These are phyloP conservation scores for Akanthomyces dipterigenus DNA, from an alignment of 2,329 filamentous ascomycete species.

Conservation along the genomic window DNA sequence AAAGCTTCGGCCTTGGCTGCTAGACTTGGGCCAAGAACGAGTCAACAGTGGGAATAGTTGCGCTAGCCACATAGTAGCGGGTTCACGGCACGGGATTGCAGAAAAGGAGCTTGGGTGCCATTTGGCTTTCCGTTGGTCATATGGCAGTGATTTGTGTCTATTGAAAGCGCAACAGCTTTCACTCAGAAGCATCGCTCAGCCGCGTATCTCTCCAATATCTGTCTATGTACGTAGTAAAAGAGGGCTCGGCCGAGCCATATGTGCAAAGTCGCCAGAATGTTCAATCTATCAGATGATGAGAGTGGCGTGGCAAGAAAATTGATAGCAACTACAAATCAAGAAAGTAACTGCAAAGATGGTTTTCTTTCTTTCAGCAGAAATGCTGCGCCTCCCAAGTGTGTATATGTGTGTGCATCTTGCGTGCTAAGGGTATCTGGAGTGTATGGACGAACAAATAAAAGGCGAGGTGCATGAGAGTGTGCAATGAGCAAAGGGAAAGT, in stretches of 20 bases:
- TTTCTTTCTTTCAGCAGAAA: background rate
- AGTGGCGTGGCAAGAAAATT: background rate
- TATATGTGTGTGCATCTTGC: background rate
- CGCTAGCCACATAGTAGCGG: too few relatives aligned
- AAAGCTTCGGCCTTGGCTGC: too few relatives aligned
- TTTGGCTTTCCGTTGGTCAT: background rate
- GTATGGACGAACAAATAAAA: background rate
- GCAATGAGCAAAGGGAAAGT: background rate
- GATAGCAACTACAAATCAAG: background rate
- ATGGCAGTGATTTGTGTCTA: background rate
- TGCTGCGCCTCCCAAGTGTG: background rate
- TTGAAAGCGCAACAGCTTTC: background rate
- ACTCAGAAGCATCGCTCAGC: background rate
- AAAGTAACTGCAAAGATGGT: background rate
- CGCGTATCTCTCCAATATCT: background rate
- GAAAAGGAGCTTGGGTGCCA: too few relatives aligned
- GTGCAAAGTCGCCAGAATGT: background rate
- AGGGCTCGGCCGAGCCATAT: background rate
- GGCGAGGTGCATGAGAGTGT: background rate
- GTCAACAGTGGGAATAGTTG: too few relatives aligned
- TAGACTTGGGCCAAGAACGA: too few relatives aligned
- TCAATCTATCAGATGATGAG: background rate
- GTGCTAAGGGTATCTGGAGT: constrained; percentile 7
- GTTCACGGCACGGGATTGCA: background rate
- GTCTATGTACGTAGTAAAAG: background rate